A percentile compares a stretch with the other conserved stretches of the same genome.
Evolutionary conservation across 257 asterid genomes (phyloP).

Genomic region (Gentiana macrophylla): DNA sequence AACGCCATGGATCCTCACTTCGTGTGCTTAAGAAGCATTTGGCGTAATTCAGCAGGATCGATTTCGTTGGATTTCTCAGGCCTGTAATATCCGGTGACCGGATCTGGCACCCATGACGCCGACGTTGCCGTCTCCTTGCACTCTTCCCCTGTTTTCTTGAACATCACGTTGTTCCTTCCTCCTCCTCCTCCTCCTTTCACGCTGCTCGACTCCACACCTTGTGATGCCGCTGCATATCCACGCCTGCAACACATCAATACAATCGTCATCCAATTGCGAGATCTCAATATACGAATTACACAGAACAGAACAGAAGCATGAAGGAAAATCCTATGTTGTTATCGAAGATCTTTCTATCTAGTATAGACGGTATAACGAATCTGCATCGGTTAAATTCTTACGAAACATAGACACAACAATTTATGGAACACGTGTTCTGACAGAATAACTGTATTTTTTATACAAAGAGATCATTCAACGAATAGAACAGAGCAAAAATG

Average conservation of each 20-base stretch:
- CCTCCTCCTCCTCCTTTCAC: not conserved
- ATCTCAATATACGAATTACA: too few species aligned
- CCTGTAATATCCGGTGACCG: constrained; percentile 67
- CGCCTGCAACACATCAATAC: constrained; percentile 13
- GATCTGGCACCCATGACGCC: constrained; percentile 76
- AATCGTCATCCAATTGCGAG: not conserved
- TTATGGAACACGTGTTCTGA: too few species aligned
- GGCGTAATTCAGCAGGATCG: constrained; percentile 55
- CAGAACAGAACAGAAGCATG: not conserved
- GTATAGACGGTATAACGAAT: too few species aligned
- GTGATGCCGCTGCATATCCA: constrained; percentile 21
- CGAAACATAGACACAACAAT: too few species aligned
- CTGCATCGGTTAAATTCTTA: too few species aligned
- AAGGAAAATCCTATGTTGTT: too few species aligned
- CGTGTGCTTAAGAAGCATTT: constrained; percentile 33
- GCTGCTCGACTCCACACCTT: constrained; percentile 13
- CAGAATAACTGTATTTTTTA: too few species aligned
- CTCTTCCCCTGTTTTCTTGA: constrained; percentile 38
- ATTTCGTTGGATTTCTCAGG: constrained; percentile 51
- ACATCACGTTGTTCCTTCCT: constrained; percentile 15
- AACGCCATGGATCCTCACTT: not conserved
- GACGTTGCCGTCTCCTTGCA: constrained; percentile 18
- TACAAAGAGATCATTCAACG: not conserved
- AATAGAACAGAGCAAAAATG: not conserved
- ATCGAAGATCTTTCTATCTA: too few species aligned